phyloP scores from a whole-genome alignment of 345 rosid genomes.

The Gossypium mustelinum region DNA sequence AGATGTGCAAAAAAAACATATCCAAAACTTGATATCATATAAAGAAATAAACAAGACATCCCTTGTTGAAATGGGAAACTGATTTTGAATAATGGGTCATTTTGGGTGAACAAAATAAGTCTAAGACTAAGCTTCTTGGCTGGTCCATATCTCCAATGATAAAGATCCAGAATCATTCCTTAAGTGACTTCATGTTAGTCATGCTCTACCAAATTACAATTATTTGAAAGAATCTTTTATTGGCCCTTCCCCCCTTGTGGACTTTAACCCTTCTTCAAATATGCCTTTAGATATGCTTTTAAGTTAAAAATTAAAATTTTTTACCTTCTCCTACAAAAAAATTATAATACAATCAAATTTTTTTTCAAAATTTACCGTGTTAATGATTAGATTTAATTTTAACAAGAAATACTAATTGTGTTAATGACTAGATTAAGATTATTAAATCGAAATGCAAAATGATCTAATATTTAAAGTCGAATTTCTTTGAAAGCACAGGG shows the following conservation, averaged over 20 bases:
- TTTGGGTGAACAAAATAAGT: constrained; percentile 16
- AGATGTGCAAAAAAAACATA: too few species aligned
- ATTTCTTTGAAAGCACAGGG: too few species aligned
- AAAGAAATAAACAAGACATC: constrained; percentile 10
- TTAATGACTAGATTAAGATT: too few species aligned
- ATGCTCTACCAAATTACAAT: constrained; percentile 29
- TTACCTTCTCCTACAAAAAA: too few species aligned
- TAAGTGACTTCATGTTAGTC: constrained; percentile 17
- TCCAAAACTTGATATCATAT: background rate
- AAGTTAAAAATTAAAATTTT: too few species aligned
- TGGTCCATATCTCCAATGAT: constrained; percentile 22
- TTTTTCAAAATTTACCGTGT: too few species aligned
- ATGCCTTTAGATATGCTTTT: too few species aligned
- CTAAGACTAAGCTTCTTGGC: constrained; percentile 5
- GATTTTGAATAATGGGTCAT: constrained; percentile 21
- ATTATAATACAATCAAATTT: too few species aligned
- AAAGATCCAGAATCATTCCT: constrained; percentile 24
- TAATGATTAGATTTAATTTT: too few species aligned
- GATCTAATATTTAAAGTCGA: too few species aligned
- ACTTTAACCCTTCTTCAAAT: background rate
- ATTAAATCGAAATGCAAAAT: too few species aligned
- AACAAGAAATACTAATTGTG: too few species aligned
- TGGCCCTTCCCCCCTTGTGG: constrained; percentile 1
- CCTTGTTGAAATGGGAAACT: constrained; percentile 3
- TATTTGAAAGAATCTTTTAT: constrained; percentile 25